Evolutionary conservation across 139 green algal genomes (phyloP).

Genomic region (Helicosporidium sp.): DNA sequence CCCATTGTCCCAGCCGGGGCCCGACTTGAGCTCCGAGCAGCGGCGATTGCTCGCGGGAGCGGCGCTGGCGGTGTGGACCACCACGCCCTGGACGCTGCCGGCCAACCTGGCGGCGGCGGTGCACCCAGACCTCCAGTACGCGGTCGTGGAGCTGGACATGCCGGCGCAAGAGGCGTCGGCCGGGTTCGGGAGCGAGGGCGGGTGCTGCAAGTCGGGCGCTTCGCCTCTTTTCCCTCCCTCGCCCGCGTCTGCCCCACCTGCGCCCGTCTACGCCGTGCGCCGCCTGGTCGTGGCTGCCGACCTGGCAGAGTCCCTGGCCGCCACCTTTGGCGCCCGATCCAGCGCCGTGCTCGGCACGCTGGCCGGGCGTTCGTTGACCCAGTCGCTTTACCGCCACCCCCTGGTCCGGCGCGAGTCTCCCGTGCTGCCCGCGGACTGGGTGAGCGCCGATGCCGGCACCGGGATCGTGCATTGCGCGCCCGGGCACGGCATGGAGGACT

Average conservation of each 20-base stretch:
- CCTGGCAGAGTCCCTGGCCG: constrained; percentile 40
- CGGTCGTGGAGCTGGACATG: constrained; percentile 40
- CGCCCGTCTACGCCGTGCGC: constrained; percentile 1
- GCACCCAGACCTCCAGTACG: constrained; percentile 78
- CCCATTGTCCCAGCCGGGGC: constrained; percentile 29
- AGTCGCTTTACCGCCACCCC: constrained; percentile 72
- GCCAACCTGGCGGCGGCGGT: constrained; percentile 91
- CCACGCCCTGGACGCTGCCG: constrained; percentile 96
- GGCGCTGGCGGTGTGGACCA: constrained; percentile 89
- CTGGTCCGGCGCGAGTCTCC: constrained; percentile 28
- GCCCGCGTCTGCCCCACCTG: too few species aligned
- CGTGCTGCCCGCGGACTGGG: constrained; percentile 82
- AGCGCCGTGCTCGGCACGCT: constrained; percentile 30
- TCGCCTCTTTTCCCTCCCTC: too few species aligned
- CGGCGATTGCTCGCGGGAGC: constrained; percentile 11
- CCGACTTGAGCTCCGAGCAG: constrained; percentile 2
- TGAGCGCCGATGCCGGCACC: constrained; percentile 91
- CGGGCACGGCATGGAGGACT: constrained; percentile 93
- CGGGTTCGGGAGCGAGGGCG: not conserved
- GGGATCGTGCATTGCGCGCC: constrained; percentile 92
- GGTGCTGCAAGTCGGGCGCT: too few species aligned
- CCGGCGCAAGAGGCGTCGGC: not conserved
- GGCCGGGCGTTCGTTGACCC: constrained; percentile 38
- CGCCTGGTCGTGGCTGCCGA: constrained; percentile 59
- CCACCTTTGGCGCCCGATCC: constrained; percentile 34